A percentile compares a stretch with the other conserved stretches of the same genome.
Evolutionary conservation across 2,329 filamentous ascomycete species (phyloP).

Genomic region (Colletotrichum tanaceti): DNA sequence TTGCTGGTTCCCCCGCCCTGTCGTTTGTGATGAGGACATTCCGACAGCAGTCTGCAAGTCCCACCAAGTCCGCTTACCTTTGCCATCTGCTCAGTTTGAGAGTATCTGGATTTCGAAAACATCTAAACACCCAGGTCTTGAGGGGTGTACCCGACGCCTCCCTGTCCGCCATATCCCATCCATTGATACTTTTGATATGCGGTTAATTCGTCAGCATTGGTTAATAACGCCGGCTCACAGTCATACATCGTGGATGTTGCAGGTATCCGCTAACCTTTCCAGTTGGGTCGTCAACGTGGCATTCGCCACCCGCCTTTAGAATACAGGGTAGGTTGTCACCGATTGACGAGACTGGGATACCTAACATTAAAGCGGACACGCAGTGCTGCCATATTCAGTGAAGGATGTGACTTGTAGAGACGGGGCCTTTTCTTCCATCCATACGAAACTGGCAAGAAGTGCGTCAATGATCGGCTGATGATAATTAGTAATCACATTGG

Average conservation of each 20-base stretch:
- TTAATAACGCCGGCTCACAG: not conserved
- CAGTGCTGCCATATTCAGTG: not conserved
- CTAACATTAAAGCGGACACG: not conserved
- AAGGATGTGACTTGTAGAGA: not conserved
- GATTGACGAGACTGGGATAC: not conserved
- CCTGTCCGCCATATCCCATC: not conserved
- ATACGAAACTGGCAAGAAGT: not conserved
- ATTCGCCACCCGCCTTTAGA: too few relatives aligned
- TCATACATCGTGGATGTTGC: not conserved
- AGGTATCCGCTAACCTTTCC: not conserved
- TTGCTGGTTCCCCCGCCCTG: not conserved
- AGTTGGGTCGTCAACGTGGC: not conserved
- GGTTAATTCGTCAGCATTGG: not conserved
- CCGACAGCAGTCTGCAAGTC: not conserved
- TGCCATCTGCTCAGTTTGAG: slow-evolving; percentile 14
- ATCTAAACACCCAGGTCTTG: not conserved
- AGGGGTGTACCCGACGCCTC: too few relatives aligned
- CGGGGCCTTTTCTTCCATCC: not conserved
- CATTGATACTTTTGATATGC: not conserved
- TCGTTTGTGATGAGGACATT: not conserved
- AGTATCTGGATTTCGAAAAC: not conserved
- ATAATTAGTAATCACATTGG: not conserved
- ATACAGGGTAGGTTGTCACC: too few relatives aligned
- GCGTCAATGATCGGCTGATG: too few relatives aligned
- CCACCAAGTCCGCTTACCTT: not conserved